These are phyloP conservation scores for Fusarium coffeatum DNA, from an alignment of 2,329 filamentous ascomycete genomes.

Conservation along the genomic window DNA sequence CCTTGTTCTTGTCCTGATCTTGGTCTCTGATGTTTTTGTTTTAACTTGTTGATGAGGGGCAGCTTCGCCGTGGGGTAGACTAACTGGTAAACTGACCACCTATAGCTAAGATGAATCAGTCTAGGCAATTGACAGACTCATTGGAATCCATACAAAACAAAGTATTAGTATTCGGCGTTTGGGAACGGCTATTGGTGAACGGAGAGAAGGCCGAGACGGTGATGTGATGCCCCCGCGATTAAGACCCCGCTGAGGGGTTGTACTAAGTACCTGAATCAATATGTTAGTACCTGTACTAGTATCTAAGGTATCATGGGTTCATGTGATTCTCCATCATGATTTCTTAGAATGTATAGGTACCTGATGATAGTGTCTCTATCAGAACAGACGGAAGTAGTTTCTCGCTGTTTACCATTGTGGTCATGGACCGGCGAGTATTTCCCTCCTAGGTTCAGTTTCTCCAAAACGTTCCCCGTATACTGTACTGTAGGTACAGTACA, in stretches of 20 bases:
- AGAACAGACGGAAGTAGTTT: background rate
- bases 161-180: background rate
- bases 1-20: too few relatives aligned
- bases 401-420: background rate
- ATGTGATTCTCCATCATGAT: background rate
- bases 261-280: background rate
- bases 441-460: slow-evolving; percentile 22
- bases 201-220: slow-evolving; percentile 31
- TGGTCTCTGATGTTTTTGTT: background rate
- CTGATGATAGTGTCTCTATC: background rate
- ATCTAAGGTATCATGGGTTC: background rate
- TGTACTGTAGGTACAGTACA: background rate
- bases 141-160: background rate
- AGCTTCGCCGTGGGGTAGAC: slow-evolving; percentile 21
- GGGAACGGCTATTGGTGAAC: slow-evolving; percentile 7
- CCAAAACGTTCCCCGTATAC: slow-evolving; percentile 19
- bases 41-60: slow-evolving; percentile 22
- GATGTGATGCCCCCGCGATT: slow-evolving; percentile 11
- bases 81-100: background rate
- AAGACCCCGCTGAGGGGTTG: slow-evolving; percentile 20
- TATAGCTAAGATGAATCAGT: background rate
- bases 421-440: slow-evolving; percentile 20
- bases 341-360: background rate
- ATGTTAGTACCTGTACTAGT: too few relatives aligned
- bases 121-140: slow-evolving; percentile 8